These are phyloP conservation scores for Blastobotrys robertii DNA, from an alignment of 805 yeast species.

Conservation along the genomic window DNA sequence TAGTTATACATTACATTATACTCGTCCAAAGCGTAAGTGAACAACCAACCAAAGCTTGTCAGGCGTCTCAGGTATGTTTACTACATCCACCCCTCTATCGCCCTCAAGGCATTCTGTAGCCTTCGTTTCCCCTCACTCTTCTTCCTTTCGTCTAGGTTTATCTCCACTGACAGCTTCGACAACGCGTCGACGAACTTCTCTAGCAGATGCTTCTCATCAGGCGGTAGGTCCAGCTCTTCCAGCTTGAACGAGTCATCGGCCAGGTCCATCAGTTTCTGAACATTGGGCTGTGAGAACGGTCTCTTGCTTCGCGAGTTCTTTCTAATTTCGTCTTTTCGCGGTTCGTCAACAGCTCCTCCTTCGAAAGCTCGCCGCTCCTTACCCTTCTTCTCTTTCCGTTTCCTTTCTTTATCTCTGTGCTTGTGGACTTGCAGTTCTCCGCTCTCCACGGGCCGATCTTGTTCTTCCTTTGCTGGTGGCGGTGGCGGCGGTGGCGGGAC, in stretches of 20 bases:
- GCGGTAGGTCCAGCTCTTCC: conserved; percentile 59
- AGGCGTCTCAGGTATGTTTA: too few relatives aligned
- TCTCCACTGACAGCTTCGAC: conserved; percentile 79
- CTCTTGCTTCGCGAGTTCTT: neutral
- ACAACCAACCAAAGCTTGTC: too few relatives aligned
- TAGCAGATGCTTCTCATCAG: conserved; percentile 65
- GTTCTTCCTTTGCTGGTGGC: too few relatives aligned
- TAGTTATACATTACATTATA: neutral
- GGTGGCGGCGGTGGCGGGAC: too few relatives aligned
- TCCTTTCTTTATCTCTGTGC: neutral
- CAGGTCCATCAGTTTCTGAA: conserved; percentile 19
- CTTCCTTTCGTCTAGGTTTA: conserved; percentile 76
- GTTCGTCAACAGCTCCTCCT: neutral
- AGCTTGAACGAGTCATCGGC: conserved; percentile 41
- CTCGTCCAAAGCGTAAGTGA: neutral
- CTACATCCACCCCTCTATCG: conserved; percentile 74
- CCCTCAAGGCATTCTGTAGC: conserved; percentile 71
- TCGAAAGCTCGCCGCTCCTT: neutral
- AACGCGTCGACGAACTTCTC: conserved; percentile 82
- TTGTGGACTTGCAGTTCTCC: neutral
- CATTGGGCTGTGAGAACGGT: conserved; percentile 17
- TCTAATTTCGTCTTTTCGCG: neutral
- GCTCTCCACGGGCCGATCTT: neutral
- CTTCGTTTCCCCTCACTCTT: conserved; percentile 73
- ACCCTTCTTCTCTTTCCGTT: neutral